Base-by-base conservation (phyloP, 169 alveolate species). In the Perkinsus marinus region DNA sequence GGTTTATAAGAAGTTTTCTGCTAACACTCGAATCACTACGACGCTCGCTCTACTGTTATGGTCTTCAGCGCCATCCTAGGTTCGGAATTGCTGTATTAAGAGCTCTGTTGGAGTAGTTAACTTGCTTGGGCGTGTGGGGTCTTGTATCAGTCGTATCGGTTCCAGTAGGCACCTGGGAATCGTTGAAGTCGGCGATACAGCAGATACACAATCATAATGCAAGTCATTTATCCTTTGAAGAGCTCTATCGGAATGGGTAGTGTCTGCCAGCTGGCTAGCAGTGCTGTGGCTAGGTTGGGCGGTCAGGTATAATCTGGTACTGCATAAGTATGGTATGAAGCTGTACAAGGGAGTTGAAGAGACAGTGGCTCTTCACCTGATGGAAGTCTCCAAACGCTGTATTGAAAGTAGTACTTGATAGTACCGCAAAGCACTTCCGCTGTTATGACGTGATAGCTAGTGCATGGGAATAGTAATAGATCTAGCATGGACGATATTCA, bases 201-300 rank as follows among this genome's bases (percentile, higher is more conserved):
- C 95, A 92, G 38, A 93, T 93, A 89, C 94, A 92, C 79, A 46
- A 39, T 34, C 94, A 93, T 91, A 91, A 93, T 22, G 95, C 95
- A 34, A 91, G 93, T n/a, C 47, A 93, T 34, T 91, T 93, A 57
- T 90, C 93, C 89, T 93, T 92, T 39, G 95, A 93, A 92, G 95
- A 89, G 89, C 91, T 79, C 38, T 89, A 92, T 90, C 91, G 92
- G 91, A 57, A 57, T 26, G 79, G 79, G 79, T 57, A 57, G 79
- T 17, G 68, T 43, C 68, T 9, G 9, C 68, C 68, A 10, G 9
- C 17, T 9, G 26, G 9, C 68, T 17, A 9, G 9, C 68, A 9
- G 68, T 17, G 17, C 68, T 43, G 17, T 43, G 26, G 26, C 68
- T 43, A 17, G 17, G 68, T n/a, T n/a, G n/a, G n/a, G n/a, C 46